These are phyloP conservation scores for Citrullus mucosospermus DNA, from an alignment of 306 rosid genomes.

Conservation along the genomic window DNA sequence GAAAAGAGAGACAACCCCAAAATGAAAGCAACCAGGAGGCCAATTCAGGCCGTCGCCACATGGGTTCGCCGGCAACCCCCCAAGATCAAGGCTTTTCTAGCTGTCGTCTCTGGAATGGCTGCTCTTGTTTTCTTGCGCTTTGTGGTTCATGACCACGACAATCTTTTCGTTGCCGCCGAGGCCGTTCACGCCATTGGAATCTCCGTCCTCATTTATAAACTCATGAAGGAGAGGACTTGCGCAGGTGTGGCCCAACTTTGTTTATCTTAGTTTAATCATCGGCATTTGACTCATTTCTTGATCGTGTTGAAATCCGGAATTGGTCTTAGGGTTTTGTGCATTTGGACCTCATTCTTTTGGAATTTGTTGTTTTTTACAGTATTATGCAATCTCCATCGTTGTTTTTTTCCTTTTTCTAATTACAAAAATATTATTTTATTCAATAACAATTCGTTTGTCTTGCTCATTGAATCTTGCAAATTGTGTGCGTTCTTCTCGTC, in stretches of 20 bases:
- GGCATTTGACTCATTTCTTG: background rate
- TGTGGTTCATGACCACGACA: constrained; percentile 60
- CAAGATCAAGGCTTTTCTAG: constrained; percentile 43
- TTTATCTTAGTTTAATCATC: background rate
- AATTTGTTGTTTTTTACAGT: background rate
- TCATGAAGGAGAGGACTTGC: constrained; percentile 57
- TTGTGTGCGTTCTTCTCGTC: background rate
- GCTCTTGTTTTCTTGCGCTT: constrained; percentile 38
- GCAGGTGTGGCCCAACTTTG: constrained; percentile 23
- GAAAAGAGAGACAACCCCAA: background rate
- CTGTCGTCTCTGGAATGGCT: constrained; percentile 21
- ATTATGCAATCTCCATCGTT: background rate
- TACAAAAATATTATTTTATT: background rate
- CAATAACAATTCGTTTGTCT: background rate
- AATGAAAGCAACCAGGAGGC: constrained; percentile 38
- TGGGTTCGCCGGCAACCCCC: constrained; percentile 70
- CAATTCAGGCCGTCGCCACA: constrained; percentile 37
- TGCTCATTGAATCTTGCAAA: background rate
- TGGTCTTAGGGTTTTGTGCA: background rate
- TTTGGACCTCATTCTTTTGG: background rate
- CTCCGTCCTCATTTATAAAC: constrained; percentile 50
- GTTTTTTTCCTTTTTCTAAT: background rate
- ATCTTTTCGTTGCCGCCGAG: constrained; percentile 53
- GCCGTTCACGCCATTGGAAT: constrained; percentile 60
- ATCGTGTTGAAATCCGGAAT: background rate